phyloP scores from a whole-genome alignment of 73 alveolate genomes.

The Breviolum minutum region DNA sequence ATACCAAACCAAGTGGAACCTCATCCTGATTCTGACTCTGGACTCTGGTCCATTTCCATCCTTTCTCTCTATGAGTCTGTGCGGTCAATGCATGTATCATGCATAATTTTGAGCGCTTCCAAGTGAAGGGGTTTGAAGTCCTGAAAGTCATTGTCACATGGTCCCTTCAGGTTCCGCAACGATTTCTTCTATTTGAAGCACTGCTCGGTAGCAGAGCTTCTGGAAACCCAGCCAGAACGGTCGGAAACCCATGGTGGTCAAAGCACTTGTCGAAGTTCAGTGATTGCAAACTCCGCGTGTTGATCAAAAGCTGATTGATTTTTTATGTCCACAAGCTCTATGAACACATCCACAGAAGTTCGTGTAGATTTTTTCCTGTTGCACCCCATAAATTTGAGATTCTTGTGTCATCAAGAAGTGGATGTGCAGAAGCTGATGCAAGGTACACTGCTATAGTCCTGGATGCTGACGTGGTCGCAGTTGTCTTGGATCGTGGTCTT shows the following conservation, averaged over 20 bases:
- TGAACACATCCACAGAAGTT: too few species aligned
- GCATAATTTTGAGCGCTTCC: not conserved
- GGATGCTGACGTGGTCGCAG: slow-evolving; percentile 79
- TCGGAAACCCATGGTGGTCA: not conserved
- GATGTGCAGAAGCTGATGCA: not conserved
- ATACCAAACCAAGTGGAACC: too few species aligned
- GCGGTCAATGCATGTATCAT: too few species aligned
- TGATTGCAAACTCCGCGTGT: not conserved
- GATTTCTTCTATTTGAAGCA: slow-evolving; percentile 86
- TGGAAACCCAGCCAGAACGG: slow-evolving; percentile 54
- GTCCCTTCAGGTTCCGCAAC: slow-evolving; percentile 31
- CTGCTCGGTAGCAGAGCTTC: slow-evolving; percentile 42
- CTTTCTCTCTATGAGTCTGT: too few species aligned
- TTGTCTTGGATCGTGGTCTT: slow-evolving; percentile 37
- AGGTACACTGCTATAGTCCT: slow-evolving; percentile 53
- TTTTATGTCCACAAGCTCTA: not conserved
- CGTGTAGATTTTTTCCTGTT: not conserved
- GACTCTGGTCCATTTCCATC: too few species aligned
- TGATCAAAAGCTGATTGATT: too few species aligned
- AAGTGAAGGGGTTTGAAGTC: not conserved
- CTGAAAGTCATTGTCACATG: not conserved
- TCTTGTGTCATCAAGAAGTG: too few species aligned
- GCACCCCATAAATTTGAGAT: not conserved
- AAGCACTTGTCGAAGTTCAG: not conserved
- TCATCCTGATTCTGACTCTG: too few species aligned